Evolutionary conservation across 23 red algal species (phyloP), one percentile per base, ranked within the genome.

Genomic region (Gracilaria caudata): DNA sequence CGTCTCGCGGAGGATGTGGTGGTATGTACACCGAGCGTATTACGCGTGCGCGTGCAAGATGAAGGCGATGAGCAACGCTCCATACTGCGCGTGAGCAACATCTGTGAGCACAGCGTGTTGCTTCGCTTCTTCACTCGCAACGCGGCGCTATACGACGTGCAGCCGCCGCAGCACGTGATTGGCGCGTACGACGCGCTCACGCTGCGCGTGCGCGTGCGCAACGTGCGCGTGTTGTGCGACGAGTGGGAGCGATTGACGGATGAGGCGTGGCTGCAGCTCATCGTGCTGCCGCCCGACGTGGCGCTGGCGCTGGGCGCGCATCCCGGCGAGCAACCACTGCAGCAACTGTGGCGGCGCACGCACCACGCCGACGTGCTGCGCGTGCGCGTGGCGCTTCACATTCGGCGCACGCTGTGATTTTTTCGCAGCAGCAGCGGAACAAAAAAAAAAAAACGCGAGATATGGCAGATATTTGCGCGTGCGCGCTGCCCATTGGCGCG

Each of bases 301-400:
- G 29, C 2, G 1, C 12, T 19, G 25, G 60, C 26, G 32, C n/a
- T 13, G 60, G 29, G 60, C 32, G 3, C 29, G 26, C 26, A 19
- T 23, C 26, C 26, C 10, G 60, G 29, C 60, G 60, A 65, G 60
- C 2, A 65, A 0, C n/a, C 26, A 9, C 24, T 65, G 60, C 26
- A 19, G 14, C 5, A 65, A 9, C 25, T 65, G 60, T 65, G n/a
- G n/a, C n/a, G n/a, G n/a, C n/a, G n/a, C n/a, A n/a, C n/a, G n/a
- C n/a, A n/a, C n/a, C n/a, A n/a, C n/a, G n/a, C n/a, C n/a, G n/a
- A n/a, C n/a, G n/a, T n/a, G n/a, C n/a, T n/a, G n/a, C n/a, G n/a
- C n/a, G n/a, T n/a, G n/a, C 54, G 54, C 54, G 54, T 57, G 54
- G 54, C 54, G 54, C 54, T n/a, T n/a, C n/a, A n/a, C n/a, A n/a